Percentiles rank a stretch among this genome's conserved stretches.
Evolutionary conservation across 495 filamentous ascomycete genomes (phyloP).

Genomic region (Aspergillus leporis): DNA sequence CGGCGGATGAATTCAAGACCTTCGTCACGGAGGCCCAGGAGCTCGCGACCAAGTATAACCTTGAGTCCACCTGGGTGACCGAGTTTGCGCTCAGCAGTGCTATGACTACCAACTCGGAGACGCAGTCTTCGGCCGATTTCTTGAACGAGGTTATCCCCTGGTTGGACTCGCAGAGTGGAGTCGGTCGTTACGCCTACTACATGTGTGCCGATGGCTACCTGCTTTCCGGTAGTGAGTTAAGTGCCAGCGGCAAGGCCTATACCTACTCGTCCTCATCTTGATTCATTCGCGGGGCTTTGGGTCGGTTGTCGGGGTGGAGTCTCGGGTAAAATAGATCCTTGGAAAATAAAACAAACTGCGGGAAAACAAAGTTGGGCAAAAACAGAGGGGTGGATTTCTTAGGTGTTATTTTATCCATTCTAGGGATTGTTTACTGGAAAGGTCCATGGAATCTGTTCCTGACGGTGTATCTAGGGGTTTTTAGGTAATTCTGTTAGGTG

Average conservation of each 20-base stretch:
- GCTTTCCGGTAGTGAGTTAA: conserved; percentile 20
- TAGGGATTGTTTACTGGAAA: too few relatives aligned
- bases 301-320: too few relatives aligned
- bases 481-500: too few relatives aligned
- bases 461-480: too few relatives aligned
- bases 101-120: conserved; percentile 35
- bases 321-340: too few relatives aligned
- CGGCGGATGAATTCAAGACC: conserved; percentile 53
- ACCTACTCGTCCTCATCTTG: neutral
- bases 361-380: too few relatives aligned
- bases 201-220: conserved; percentile 52
- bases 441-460: too few relatives aligned
- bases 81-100: conserved; percentile 64
- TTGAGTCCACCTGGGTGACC: conserved; percentile 73
- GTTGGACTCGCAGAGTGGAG: conserved; percentile 64
- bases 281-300: too few relatives aligned
- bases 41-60: conserved; percentile 41
- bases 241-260: conserved; percentile 15
- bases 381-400: too few relatives aligned
- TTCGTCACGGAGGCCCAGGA: conserved; percentile 56
- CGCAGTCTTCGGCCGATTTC: conserved; percentile 54
- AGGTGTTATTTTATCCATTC: too few relatives aligned
- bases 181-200: conserved; percentile 82
- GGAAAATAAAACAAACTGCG: too few relatives aligned
- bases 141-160: conserved; percentile 56